Base-by-base conservation (phyloP, 192 early-diverging fungal genomes). In the Chytriomyces sp. region DNA sequence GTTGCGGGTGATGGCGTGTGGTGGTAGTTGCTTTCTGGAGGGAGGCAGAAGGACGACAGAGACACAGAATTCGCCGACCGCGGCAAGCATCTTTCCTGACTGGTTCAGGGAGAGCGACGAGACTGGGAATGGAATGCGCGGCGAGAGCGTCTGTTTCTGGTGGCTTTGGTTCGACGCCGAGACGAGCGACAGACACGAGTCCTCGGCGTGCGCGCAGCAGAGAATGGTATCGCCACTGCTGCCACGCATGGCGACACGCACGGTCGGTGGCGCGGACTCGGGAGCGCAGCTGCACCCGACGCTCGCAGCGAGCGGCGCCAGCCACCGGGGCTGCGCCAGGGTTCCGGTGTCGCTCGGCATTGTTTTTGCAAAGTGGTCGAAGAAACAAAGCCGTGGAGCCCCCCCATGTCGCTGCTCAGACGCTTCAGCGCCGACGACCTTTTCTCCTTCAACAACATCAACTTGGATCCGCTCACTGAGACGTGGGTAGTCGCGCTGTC, bases 401-500 rank as follows among this genome's bases (percentile, higher is more conserved):
- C n/a, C n/a, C n/a, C n/a, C 30, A 70, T 70, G 68, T 70, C 68
- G 32, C 59, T 70, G 38, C 26, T 86, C 6, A 69, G 88, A 6
- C 77, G 88, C 25, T 93, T 97, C 82, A 88, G 86, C 38, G 93
- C 97, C 0, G 91, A 91, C 71, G 97, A 99, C 82, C 81, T 99
- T 64, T 96, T 99, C 84, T 80, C 76, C 32, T 96, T 99, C 83
- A 96, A 96, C 80, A 94, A 93, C 78, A 87, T 99, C 85, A 92
- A 85, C 73, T 75, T 32, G 8, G 1, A 3, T 40, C 22, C 53
- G 14, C 44, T 6, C 52, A 64, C 34, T 39, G 52, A 52, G 28
- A 19, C 36, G 19, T 0, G 7, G 1, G 70, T 34, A 64, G 31
- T 32, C 0, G 0, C 14, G 25, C 5, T 10, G 33, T 3, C 12